Percentiles rank a stretch among this genome's conserved stretches.
phyloP scores from a whole-genome alignment of 1,139 yeast genomes.

The Dujonia santamariae region DNA sequence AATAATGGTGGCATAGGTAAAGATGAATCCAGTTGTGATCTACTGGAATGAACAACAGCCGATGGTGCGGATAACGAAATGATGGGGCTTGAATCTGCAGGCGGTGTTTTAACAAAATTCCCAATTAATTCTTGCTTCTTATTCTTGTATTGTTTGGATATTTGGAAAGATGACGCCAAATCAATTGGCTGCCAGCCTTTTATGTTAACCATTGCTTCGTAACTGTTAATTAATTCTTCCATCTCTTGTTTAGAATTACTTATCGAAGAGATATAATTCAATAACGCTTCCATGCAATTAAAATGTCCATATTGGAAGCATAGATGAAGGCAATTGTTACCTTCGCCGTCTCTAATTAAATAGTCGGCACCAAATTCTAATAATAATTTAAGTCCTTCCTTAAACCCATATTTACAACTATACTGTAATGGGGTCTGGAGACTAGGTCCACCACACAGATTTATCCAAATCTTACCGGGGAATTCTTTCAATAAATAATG shows the following conservation, averaged over 20 bases:
- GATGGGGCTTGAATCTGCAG: no score
- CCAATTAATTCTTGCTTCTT: no score
- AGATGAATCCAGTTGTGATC: not conserved
- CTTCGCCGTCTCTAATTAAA: conserved; percentile 54
- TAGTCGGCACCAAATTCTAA: conserved; percentile 82
- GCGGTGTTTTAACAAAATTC: no score
- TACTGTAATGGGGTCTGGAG: conserved; percentile 73
- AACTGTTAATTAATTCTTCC: conserved; percentile 8
- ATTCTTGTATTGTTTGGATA: conserved; percentile 27
- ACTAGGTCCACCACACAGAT: conserved; percentile 44
- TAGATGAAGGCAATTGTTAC: conserved; percentile 76
- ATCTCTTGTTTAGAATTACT: conserved; percentile 4
- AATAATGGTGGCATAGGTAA: not conserved
- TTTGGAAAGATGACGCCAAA: conserved; percentile 48
- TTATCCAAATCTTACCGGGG: conserved; percentile 61
- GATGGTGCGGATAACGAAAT: no score
- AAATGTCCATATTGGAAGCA: conserved; percentile 76
- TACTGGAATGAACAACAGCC: no score
- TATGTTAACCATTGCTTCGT: conserved; percentile 41
- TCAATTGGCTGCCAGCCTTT: conserved; percentile 73
- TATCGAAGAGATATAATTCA: conserved; percentile 29
- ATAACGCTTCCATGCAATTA: conserved; percentile 59
- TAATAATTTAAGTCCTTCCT: conserved; percentile 66
- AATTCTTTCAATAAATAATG: conserved; percentile 81
- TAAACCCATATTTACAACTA: conserved; percentile 65